Evolutionary conservation across 208 protist species (phyloP).

Genomic region (Tetramitus jugosus): DNA sequence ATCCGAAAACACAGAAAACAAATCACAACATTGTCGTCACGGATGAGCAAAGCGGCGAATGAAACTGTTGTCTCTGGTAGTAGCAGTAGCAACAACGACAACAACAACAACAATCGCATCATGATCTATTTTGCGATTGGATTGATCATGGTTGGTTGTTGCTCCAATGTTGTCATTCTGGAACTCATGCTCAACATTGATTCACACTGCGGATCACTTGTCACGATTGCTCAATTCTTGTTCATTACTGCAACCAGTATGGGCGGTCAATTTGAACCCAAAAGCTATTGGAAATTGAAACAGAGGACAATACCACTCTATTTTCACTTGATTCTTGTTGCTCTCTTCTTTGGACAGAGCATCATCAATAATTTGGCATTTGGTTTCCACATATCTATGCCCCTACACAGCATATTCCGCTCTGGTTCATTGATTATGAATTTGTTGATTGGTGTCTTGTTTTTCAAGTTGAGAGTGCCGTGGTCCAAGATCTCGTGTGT

Average conservation of each 20-base stretch:
- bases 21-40: no score
- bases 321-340: neutral
- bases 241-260: neutral
- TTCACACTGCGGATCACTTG: neutral
- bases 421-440: neutral
- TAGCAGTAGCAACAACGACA: no score
- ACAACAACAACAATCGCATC: no score
- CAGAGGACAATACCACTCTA: neutral
- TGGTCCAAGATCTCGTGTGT: neutral
- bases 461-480: neutral
- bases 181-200: neutral
- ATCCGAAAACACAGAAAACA: no score
- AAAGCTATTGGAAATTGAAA: neutral
- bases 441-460: neutral
- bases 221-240: neutral
- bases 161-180: neutral
- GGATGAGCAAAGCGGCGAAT: no score
- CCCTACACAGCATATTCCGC: neutral
- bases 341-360: neutral
- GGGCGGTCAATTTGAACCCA: neutral
- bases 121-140: no score
- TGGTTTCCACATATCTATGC: neutral
- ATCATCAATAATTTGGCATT: slow-evolving; percentile 6
- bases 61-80: no score
- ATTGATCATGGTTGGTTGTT: no score